Conservation (phyloP, 2,329 filamentous ascomycete genomes). For the Aspergillus quadrilineatus region DNA sequence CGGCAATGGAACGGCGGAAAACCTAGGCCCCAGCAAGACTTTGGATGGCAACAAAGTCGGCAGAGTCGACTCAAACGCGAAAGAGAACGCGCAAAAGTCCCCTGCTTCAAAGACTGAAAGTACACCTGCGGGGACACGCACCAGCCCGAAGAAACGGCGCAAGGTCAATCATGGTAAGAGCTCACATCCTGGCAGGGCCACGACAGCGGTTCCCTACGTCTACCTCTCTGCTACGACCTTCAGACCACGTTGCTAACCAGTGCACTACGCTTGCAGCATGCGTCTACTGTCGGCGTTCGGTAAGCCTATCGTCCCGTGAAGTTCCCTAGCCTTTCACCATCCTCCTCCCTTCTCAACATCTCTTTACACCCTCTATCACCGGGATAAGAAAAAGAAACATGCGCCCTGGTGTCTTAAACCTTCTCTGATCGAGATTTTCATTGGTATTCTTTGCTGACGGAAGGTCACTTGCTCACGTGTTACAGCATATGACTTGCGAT, state of each 20-base stretch:
- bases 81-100: slow-evolving; percentile 25
- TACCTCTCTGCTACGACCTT: slow-evolving; percentile 17
- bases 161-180: slow-evolving; percentile 84
- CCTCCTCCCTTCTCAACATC: neutral
- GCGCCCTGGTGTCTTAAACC: slow-evolving; percentile 15
- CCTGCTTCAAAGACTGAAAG: slow-evolving; percentile 36
- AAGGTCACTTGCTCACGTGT: slow-evolving; percentile 42
- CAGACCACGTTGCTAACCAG: slow-evolving; percentile 26
- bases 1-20: slow-evolving; percentile 30
- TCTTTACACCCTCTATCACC: neutral
- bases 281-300: slow-evolving; percentile 86
- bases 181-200: slow-evolving; percentile 27
- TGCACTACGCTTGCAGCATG: slow-evolving; percentile 61
- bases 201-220: slow-evolving; percentile 16
- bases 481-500: slow-evolving; percentile 88
- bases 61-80: slow-evolving; percentile 29
- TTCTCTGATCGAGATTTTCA: slow-evolving; percentile 14
- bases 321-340: neutral
- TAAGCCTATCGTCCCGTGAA: slow-evolving; percentile 54
- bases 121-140: slow-evolving; percentile 33
- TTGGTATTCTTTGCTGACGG: slow-evolving; percentile 47
- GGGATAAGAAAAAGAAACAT: slow-evolving; percentile 8
- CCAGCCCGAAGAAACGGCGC: slow-evolving; percentile 76
- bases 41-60: slow-evolving; percentile 25
- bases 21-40: slow-evolving; percentile 20